Percentiles rank a stretch among this genome's conserved stretches.
Conservation (phyloP, 371 early-diverging fungal genomes). For the Gilbertella persicaria region DNA sequence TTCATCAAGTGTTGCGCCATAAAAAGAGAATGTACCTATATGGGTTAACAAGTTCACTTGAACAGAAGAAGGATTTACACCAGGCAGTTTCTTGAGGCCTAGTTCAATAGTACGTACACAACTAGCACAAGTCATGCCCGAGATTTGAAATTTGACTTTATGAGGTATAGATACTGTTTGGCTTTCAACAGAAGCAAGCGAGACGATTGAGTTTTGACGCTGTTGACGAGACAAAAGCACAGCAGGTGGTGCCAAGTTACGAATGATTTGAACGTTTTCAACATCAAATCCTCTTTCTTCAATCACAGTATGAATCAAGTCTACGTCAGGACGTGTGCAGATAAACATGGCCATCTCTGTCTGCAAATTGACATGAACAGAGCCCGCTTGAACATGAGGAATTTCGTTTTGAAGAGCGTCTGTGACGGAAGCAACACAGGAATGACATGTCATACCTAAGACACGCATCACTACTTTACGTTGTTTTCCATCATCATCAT, state of each 20-base stretch:
- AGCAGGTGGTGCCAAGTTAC: conserved; percentile 41
- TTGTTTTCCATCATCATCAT: conserved; percentile 1
- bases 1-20: conserved; percentile 26
- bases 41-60: conserved; percentile 72
- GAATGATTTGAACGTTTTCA: conserved; percentile 48
- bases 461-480: conserved; percentile 53
- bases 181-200: conserved; percentile 32
- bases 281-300: conserved; percentile 41
- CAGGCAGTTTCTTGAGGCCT: conserved; percentile 60
- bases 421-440: conserved; percentile 59
- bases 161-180: conserved; percentile 21
- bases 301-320: conserved; percentile 27
- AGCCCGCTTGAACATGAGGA: conserved; percentile 29
- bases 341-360: conserved; percentile 53
- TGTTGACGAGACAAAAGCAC: conserved; percentile 10
- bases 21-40: conserved; percentile 52
- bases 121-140: conserved; percentile 91
- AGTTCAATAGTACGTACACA: conserved; percentile 80
- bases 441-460: conserved; percentile 88
- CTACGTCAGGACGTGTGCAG: conserved; percentile 27
- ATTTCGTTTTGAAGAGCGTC: conserved; percentile 32
- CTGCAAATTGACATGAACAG: conserved; percentile 40
- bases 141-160: conserved; percentile 65
- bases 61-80: conserved; percentile 71
- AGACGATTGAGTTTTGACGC: conserved; percentile 16